A percentile compares a stretch with the other conserved stretches of the same genome.
Conservation (phyloP, 129 eudicot species). For the Heracleum sosnowskyi region DNA sequence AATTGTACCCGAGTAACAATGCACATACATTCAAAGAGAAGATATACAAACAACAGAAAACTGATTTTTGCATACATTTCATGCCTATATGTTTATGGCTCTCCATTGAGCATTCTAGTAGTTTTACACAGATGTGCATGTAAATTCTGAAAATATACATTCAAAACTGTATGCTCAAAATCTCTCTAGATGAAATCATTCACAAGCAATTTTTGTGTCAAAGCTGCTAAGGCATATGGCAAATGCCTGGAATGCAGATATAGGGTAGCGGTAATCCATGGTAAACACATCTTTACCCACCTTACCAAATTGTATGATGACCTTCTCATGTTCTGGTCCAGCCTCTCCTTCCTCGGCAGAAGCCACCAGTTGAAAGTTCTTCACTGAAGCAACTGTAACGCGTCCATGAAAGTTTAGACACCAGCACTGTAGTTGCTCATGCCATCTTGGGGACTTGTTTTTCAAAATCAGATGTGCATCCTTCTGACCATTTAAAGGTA, state of each 20-base stretch:
- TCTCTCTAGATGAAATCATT: slow-evolving; percentile 32
- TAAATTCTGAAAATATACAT: background rate
- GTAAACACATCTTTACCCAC: slow-evolving; percentile 88
- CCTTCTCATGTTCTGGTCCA: slow-evolving; percentile 68
- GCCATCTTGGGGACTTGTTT: slow-evolving; percentile 92
- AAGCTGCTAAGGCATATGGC: slow-evolving; percentile 94
- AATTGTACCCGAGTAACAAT: background rate
- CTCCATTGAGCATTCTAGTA: background rate
- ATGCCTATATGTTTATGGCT: background rate
- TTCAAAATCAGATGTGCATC: slow-evolving; percentile 49
- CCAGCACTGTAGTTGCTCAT: slow-evolving; percentile 95
- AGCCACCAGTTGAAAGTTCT: slow-evolving; percentile 89
- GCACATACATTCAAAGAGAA: background rate
- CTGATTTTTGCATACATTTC: background rate
- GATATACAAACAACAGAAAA: background rate
- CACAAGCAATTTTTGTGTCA: slow-evolving; percentile 92
- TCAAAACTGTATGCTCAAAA: slow-evolving; percentile 20
- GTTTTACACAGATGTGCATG: background rate
- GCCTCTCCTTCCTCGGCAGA: slow-evolving; percentile 52
- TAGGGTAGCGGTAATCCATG: slow-evolving; percentile 83
- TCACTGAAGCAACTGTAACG: slow-evolving; percentile 92
- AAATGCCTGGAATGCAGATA: slow-evolving; percentile 92
- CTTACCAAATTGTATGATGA: slow-evolving; percentile 87
- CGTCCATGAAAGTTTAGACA: slow-evolving; percentile 89
- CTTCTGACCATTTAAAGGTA: slow-evolving; percentile 21